Percentiles rank a stretch among this genome's conserved stretches.
These are phyloP conservation scores for Spizellomyces sp. DNA, from an alignment of 192 early-diverging fungal genomes.

Conservation along the genomic window DNA sequence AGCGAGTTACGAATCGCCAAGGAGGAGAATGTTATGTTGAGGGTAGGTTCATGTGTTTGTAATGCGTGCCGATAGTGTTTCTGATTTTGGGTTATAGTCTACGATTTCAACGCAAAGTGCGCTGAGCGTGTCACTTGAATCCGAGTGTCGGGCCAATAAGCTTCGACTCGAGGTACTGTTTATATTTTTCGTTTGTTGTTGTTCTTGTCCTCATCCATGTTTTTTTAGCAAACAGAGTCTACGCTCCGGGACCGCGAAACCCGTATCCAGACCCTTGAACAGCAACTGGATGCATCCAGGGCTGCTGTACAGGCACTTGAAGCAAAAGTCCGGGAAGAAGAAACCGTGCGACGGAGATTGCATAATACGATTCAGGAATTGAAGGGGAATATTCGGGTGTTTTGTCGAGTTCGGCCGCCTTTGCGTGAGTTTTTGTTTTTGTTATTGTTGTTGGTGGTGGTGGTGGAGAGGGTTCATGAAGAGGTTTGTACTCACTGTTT, in stretches of 20 bases:
- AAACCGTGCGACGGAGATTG: conserved; percentile 75
- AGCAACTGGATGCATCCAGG: conserved; percentile 37
- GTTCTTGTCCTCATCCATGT: neutral
- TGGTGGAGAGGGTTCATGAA: neutral
- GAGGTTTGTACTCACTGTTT: conserved; percentile 15
- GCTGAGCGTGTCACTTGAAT: conserved; percentile 43
- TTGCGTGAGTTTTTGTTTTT: conserved; percentile 34
- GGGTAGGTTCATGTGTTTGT: conserved; percentile 20
- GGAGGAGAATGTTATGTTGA: conserved; percentile 10
- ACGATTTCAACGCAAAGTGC: conserved; percentile 58
- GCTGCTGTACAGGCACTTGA: conserved; percentile 55
- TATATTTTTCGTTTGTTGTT: neutral
- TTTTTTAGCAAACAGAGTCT: conserved; percentile 19
- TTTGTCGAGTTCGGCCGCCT: conserved; percentile 89
- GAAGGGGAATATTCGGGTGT: conserved; percentile 96
- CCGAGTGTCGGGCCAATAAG: conserved; percentile 45
- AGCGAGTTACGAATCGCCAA: conserved; percentile 13
- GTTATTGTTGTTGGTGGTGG: too few species aligned
- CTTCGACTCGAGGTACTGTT: conserved; percentile 25
- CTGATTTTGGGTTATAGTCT: conserved; percentile 22
- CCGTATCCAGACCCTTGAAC: conserved; percentile 29
- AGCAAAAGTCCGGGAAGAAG: conserved; percentile 68
- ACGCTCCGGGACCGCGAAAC: conserved; percentile 3
- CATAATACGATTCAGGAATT: conserved; percentile 95
- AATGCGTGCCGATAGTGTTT: neutral